Evolutionary conservation across 2,329 filamentous ascomycete genomes (phyloP).

Genomic region (Xylariaceae sp.): DNA sequence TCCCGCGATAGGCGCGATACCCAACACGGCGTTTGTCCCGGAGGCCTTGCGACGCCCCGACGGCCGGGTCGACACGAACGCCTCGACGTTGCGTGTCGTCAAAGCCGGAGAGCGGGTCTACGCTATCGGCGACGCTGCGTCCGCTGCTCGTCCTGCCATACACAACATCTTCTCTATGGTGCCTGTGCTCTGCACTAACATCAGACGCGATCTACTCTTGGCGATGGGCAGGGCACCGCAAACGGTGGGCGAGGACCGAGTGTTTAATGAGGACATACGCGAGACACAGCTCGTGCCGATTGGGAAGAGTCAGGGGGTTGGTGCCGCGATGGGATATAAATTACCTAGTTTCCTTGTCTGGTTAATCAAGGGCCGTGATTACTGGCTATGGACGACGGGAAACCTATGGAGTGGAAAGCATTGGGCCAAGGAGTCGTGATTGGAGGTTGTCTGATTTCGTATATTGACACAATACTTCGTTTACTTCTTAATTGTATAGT

Average conservation of each 20-base stretch:
- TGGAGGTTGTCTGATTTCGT: too few species aligned
- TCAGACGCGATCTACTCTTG: slow-evolving; percentile 55
- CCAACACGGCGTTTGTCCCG: slow-evolving; percentile 50
- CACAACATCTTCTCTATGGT: slow-evolving; percentile 49
- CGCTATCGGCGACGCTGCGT: slow-evolving; percentile 52
- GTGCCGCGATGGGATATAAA: slow-evolving; percentile 49
- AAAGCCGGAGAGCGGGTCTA: slow-evolving; percentile 47
- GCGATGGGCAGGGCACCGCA: slow-evolving; percentile 34
- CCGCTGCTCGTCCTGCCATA: slow-evolving; percentile 48
- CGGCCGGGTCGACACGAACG: slow-evolving; percentile 47
- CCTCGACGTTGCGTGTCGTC: slow-evolving; percentile 46
- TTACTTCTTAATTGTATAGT: background rate
- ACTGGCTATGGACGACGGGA: slow-evolving; percentile 57
- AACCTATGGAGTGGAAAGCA: slow-evolving; percentile 57
- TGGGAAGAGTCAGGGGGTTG: slow-evolving; percentile 52
- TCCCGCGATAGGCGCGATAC: slow-evolving; percentile 48
- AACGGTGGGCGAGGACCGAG: slow-evolving; percentile 37
- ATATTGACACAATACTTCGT: background rate
- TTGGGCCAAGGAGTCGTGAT: slow-evolving; percentile 50
- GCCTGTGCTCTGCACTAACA: slow-evolving; percentile 52
- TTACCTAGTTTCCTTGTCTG: slow-evolving; percentile 54
- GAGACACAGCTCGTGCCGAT: slow-evolving; percentile 56
- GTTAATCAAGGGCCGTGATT: slow-evolving; percentile 57
- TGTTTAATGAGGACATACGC: slow-evolving; percentile 49
- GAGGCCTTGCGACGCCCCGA: slow-evolving; percentile 40